Percentiles rank a stretch among this genome's conserved stretches.
Conservation (phyloP, 306 rosid species). For the Cucurbita pepo region DNA sequence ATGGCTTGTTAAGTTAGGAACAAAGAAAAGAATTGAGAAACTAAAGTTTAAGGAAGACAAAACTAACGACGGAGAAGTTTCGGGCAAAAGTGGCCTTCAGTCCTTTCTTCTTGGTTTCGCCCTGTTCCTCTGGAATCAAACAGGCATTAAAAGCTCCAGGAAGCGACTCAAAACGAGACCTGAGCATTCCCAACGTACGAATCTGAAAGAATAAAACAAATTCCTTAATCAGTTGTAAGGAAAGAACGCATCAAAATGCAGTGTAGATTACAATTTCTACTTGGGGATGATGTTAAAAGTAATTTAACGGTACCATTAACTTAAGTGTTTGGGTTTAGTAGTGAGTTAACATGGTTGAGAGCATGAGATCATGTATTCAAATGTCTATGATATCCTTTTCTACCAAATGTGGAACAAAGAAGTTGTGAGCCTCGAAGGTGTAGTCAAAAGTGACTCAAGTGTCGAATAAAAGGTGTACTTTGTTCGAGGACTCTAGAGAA, state of each 20-base stretch:
- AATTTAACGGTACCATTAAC: not conserved
- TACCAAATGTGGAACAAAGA: no score
- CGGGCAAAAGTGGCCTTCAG: slow-evolving; percentile 71
- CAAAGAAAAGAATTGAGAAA: not conserved
- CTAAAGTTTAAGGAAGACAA: not conserved
- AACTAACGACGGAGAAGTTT: slow-evolving; percentile 31
- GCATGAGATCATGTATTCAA: not conserved
- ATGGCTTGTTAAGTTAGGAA: not conserved
- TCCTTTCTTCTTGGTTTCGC: slow-evolving; percentile 81
- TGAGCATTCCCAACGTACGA: slow-evolving; percentile 93
- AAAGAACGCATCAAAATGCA: not conserved
- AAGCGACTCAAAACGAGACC: slow-evolving; percentile 75
- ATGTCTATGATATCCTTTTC: not conserved
- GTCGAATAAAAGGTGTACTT: no score
- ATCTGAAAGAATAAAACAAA: slow-evolving; percentile 39
- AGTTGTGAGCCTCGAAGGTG: no score
- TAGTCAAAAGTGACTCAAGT: no score
- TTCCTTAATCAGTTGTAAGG: not conserved
- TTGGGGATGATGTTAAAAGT: not conserved
- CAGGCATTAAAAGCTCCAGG: slow-evolving; percentile 83
- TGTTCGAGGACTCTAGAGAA: no score
- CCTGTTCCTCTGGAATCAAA: slow-evolving; percentile 64
- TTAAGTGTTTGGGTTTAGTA: not conserved
- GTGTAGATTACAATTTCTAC: not conserved
- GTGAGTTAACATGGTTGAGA: not conserved